Evolutionary conservation across 768 basidiomycete genomes (phyloP).

Genomic region (Hericium alpestre): DNA sequence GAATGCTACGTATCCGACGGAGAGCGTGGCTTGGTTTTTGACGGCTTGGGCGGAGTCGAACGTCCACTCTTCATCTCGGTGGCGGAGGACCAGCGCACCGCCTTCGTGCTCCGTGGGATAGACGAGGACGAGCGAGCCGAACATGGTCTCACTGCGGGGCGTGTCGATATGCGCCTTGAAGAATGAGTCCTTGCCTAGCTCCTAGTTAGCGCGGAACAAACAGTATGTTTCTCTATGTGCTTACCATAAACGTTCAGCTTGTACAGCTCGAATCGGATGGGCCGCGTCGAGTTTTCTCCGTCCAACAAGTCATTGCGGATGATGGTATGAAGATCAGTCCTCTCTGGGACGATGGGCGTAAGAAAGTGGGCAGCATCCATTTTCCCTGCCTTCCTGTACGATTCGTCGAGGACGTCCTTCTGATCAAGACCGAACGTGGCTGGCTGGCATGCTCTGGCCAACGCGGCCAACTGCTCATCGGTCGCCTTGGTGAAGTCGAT

Average conservation of each 20-base stretch:
- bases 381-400: slow-evolving; percentile 37
- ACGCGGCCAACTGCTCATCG: slow-evolving; percentile 12
- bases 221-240: neutral
- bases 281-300: slow-evolving; percentile 10
- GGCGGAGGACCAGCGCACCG: neutral
- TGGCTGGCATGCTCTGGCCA: slow-evolving; percentile 25
- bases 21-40: slow-evolving; percentile 2
- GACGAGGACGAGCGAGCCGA: slow-evolving; percentile 36
- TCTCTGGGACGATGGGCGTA: slow-evolving; percentile 18
- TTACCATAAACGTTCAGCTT: slow-evolving; percentile 21
- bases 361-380: slow-evolving; percentile 28
- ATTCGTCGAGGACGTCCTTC: slow-evolving; percentile 30
- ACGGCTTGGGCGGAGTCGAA: slow-evolving; percentile 6
- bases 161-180: slow-evolving; percentile 21
- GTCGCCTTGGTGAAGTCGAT: slow-evolving; percentile 6
- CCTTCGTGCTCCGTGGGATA: slow-evolving; percentile 34
- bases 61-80: neutral
- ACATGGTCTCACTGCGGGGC: slow-evolving; percentile 15
- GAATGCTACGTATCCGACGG: slow-evolving; percentile 30
- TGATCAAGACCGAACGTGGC: slow-evolving; percentile 29
- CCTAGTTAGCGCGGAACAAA: neutral
- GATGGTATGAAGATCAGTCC: slow-evolving; percentile 17
- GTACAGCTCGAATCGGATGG: slow-evolving; percentile 15
- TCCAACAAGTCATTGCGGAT: slow-evolving; percentile 15
- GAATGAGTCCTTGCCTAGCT: slow-evolving; percentile 3